Conservation (phyloP, 2,329 filamentous ascomycete genomes). For the Furcasterigmium furcatum region DNA sequence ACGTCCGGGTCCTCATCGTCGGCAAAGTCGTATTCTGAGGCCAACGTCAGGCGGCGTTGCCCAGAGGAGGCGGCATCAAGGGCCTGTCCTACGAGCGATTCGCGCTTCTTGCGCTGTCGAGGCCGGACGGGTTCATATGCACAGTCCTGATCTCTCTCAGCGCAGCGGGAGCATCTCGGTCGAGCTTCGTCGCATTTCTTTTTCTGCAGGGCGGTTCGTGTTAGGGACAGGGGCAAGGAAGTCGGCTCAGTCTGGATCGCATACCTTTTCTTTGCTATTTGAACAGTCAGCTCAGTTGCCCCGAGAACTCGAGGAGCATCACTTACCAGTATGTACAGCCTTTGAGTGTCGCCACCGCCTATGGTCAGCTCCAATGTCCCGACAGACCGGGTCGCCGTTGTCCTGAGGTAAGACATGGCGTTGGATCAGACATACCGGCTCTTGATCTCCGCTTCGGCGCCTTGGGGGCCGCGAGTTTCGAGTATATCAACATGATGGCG, state of each 20-base stretch:
- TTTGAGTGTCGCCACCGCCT: conserved; percentile 17
- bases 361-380: conserved; percentile 21
- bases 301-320: not conserved
- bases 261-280: conserved; percentile 52
- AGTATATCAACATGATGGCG: conserved; percentile 53
- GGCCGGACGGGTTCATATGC: conserved; percentile 44
- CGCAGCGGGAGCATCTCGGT: conserved; percentile 47
- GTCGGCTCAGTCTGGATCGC: not conserved
- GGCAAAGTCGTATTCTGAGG: not conserved
- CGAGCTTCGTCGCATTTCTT: conserved; percentile 56
- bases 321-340: conserved; percentile 52
- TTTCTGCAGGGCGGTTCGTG: conserved; percentile 33
- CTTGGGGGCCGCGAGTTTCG: conserved; percentile 54
- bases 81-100: conserved; percentile 12
- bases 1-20: conserved; percentile 11
- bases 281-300: not conserved
- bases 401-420: not conserved
- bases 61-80: conserved; percentile 1
- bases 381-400: no score
- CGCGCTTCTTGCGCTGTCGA: conserved; percentile 32
- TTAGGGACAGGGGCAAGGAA: not conserved
- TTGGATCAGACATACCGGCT: conserved; percentile 43
- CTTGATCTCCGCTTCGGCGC: conserved; percentile 57
- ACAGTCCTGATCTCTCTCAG: conserved; percentile 45
- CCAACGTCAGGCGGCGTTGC: not conserved